These are phyloP conservation scores for Fraxinus floribunda DNA, from an alignment of 305 asterid species.

Conservation along the genomic window DNA sequence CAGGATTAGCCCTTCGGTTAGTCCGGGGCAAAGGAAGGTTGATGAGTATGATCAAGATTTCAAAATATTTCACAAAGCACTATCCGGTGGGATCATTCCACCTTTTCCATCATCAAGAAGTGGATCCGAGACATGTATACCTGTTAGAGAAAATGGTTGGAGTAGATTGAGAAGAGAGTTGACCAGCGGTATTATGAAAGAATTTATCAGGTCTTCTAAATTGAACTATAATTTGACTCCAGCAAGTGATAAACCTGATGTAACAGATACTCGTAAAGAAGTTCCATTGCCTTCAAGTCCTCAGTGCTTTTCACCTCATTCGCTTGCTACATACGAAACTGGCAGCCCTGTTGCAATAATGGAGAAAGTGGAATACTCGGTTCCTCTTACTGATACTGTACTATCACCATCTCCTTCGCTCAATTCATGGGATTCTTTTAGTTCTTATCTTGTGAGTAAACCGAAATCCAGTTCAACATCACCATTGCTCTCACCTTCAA, in stretches of 20 bases:
- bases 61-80: slow-evolving; percentile 70
- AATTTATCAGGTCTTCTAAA: slow-evolving; percentile 45
- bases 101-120: slow-evolving; percentile 63
- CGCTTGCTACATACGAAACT: slow-evolving; percentile 46
- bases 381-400: slow-evolving; percentile 30
- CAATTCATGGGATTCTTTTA: slow-evolving; percentile 57
- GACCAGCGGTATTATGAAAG: slow-evolving; percentile 47
- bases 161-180: slow-evolving; percentile 60
- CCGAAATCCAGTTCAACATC: slow-evolving; percentile 49
- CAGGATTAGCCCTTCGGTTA: neutral
- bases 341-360: slow-evolving; percentile 43
- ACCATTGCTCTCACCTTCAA: slow-evolving; percentile 76
- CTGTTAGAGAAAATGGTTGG: slow-evolving; percentile 79
- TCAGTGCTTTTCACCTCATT: slow-evolving; percentile 42
- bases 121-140: slow-evolving; percentile 64
- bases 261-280: slow-evolving; percentile 25
- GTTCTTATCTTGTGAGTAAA: slow-evolving; percentile 49
- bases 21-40: slow-evolving; percentile 41
- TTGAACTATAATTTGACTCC: slow-evolving; percentile 22
- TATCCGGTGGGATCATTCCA: slow-evolving; percentile 75
- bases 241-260: slow-evolving; percentile 26
- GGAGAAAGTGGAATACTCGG: slow-evolving; percentile 26
- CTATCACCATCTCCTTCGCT: slow-evolving; percentile 50
- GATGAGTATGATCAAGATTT: slow-evolving; percentile 72
- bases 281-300: slow-evolving; percentile 35